phyloP scores from a whole-genome alignment of 2,329 filamentous ascomycete species.

The Escovopsis sp. region DNA sequence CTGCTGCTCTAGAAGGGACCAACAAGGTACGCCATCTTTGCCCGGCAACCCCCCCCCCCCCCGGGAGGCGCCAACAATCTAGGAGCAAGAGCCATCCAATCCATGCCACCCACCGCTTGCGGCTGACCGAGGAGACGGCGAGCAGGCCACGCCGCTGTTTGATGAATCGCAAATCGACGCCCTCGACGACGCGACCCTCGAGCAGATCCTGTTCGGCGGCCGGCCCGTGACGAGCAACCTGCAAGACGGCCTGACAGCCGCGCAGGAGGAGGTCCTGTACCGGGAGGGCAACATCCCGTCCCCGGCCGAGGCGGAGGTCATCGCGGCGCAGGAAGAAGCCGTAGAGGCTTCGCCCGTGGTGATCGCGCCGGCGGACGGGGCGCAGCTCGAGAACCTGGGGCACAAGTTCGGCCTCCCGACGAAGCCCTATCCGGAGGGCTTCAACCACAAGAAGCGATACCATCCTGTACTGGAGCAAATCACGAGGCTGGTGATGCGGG shows the following conservation, averaged over 20 bases:
- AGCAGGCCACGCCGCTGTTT: not conserved
- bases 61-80: constrained; percentile 2
- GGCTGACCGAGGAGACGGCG: not conserved
- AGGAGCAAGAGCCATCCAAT: too few relatives aligned
- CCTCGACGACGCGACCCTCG: constrained; percentile 22
- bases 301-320: constrained; percentile 17
- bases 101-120: too few relatives aligned
- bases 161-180: constrained; percentile 9
- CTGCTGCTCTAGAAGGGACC: too few relatives aligned
- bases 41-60: too few relatives aligned
- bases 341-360: constrained; percentile 7
- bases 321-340: constrained; percentile 12
- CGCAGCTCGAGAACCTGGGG: constrained; percentile 30
- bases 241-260: constrained; percentile 23
- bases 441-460: constrained; percentile 66
- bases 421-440: constrained; percentile 45
- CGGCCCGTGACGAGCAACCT: constrained; percentile 14
- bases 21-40: too few relatives aligned
- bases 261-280: constrained; percentile 30
- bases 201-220: constrained; percentile 23
- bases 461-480: constrained; percentile 75
- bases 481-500: constrained; percentile 77
- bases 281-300: constrained; percentile 26
- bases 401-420: constrained; percentile 65
- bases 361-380: constrained; percentile 6